phyloP scores from a whole-genome alignment of 306 rosid species.

The Vigna unguiculata region DNA sequence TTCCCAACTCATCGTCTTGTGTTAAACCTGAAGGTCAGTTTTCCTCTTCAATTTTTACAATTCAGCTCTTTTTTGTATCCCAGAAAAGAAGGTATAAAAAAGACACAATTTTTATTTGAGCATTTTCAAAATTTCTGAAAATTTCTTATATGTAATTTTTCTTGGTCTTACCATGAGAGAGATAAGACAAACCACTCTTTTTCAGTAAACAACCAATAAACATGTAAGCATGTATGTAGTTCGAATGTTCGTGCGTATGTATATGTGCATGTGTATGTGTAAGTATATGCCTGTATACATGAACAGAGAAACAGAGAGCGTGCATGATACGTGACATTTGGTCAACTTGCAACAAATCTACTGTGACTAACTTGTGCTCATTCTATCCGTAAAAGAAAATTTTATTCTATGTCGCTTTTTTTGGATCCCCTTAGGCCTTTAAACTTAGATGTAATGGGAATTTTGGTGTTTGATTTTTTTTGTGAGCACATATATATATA shows the following conservation, averaged over 20 bases:
- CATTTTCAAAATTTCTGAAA: background rate
- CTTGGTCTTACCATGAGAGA: background rate
- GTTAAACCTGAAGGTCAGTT: conserved; percentile 36
- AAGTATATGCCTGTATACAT: background rate
- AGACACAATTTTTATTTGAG: background rate
- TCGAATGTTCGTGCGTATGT: background rate
- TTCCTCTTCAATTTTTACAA: conserved; percentile 3
- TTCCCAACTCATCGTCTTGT: background rate
- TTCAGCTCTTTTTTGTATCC: conserved; percentile 32
- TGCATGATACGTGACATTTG: background rate
- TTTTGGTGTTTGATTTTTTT: background rate
- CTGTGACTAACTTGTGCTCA: background rate
- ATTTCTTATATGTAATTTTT: background rate
- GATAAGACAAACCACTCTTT: background rate
- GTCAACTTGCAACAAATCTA: background rate
- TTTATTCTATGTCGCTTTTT: background rate
- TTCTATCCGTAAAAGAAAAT: background rate
- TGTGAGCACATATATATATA: background rate
- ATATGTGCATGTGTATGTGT: background rate
- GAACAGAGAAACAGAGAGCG: background rate
- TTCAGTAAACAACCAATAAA: background rate
- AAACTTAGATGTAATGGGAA: conserved; percentile 6
- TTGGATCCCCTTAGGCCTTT: background rate
- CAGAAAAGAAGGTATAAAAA: conserved; percentile 6
- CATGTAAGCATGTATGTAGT: background rate